These are phyloP conservation scores for Phytophthora capsici DNA, from an alignment of 352 stramenopile genomes.

Conservation along the genomic window DNA sequence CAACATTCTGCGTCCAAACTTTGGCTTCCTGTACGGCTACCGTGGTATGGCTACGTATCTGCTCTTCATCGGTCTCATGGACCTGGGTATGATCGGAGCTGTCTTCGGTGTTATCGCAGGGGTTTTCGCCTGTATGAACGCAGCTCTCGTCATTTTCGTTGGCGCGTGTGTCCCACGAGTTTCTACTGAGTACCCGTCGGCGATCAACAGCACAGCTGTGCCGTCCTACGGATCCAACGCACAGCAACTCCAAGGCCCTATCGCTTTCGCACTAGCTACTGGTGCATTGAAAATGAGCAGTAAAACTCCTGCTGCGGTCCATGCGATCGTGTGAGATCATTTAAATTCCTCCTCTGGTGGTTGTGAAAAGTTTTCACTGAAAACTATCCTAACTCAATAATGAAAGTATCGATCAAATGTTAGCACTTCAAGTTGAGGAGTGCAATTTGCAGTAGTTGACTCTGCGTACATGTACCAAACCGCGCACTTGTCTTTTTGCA, in stretches of 20 bases:
- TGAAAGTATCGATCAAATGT: too few species aligned
- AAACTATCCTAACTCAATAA: too few species aligned
- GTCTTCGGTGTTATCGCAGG: constrained; percentile 48
- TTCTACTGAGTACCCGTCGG: constrained; percentile 22
- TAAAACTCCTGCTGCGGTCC: constrained; percentile 17
- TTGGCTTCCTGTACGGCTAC: constrained; percentile 69
- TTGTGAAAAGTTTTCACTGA: too few species aligned
- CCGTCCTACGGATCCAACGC: constrained; percentile 36
- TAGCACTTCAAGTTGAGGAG: too few species aligned
- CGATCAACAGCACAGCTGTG: constrained; percentile 23
- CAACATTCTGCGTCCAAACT: constrained; percentile 56
- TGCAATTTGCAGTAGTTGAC: too few species aligned
- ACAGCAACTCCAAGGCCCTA: constrained; percentile 30
- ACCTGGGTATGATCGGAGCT: constrained; percentile 57
- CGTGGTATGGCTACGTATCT: constrained; percentile 56
- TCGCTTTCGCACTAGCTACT: constrained; percentile 31
- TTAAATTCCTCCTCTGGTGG: too few species aligned
- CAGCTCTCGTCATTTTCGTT: constrained; percentile 47
- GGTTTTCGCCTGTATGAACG: constrained; percentile 43
- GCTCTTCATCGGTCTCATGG: constrained; percentile 66
- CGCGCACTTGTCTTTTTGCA: too few species aligned
- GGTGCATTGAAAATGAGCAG: constrained; percentile 28
- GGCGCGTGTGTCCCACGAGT: constrained; percentile 32
- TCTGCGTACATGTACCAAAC: too few species aligned
- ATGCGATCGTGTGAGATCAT: constrained; percentile 27